Evolutionary conservation across 179 eudicot species (phyloP).

Genomic region (Drosera spatulata): DNA sequence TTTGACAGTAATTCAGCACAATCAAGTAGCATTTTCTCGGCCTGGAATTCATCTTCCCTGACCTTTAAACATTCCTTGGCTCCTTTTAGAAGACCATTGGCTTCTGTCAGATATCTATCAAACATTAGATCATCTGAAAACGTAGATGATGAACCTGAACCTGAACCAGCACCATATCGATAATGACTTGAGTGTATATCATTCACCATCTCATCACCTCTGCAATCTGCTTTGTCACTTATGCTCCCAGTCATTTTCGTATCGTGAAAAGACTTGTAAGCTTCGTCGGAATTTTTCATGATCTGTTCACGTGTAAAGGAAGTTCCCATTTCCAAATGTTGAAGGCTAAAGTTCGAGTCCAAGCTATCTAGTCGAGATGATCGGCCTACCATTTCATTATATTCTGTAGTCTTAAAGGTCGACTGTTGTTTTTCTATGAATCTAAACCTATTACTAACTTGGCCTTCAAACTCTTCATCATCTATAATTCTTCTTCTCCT

Average conservation of each 20-base stretch:
- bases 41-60: conserved; percentile 25
- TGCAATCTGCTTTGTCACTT: conserved; percentile 9
- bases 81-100: conserved; percentile 45
- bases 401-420: conserved; percentile 20
- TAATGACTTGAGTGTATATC: conserved; percentile 18
- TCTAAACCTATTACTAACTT: conserved; percentile 14
- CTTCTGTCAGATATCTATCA: conserved; percentile 49
- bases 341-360: conserved; percentile 24
- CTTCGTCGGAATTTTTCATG: conserved; percentile 13
- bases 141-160: conserved; percentile 29
- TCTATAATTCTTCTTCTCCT: conserved; percentile 16
- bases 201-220: conserved; percentile 18
- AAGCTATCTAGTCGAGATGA: conserved; percentile 20
- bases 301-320: conserved; percentile 19
- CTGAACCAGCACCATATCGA: conserved; percentile 5
- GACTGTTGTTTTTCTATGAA: conserved; percentile 22
- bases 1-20: conserved; percentile 55
- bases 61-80: conserved; percentile 43
- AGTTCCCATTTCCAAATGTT: conserved; percentile 19
- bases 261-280: conserved; percentile 12
- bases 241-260: conserved; percentile 18
- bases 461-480: conserved; percentile 19
- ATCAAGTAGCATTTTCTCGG: conserved; percentile 44
- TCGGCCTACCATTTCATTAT: conserved; percentile 25
- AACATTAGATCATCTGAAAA: conserved; percentile 52